phyloP scores from a whole-genome alignment of 257 asterid genomes.

The Echium plantagineum region DNA sequence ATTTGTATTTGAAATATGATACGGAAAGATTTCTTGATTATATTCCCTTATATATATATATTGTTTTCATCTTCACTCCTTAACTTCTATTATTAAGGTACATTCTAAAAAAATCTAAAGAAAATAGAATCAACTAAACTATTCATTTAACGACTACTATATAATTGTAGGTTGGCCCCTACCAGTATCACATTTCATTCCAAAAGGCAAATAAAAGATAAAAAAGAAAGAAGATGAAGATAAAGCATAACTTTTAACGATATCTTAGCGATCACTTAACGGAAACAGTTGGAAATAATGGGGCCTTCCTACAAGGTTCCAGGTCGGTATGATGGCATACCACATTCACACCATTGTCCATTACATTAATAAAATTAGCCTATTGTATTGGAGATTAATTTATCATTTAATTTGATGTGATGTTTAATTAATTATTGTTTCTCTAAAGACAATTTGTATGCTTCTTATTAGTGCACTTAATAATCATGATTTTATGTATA shows the following conservation, averaged over 20 bases:
- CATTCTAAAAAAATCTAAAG: too few relatives aligned
- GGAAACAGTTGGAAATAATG: conserved; percentile 40
- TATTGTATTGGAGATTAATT: conserved; percentile 13
- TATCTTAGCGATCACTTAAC: conserved; percentile 20
- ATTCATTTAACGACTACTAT: too few relatives aligned
- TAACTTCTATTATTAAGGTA: too few relatives aligned
- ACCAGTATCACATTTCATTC: background rate
- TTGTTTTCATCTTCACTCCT: too few relatives aligned
- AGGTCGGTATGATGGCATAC: conserved; percentile 37
- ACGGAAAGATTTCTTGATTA: too few relatives aligned
- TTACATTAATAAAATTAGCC: conserved; percentile 10
- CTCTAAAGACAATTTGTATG: conserved; percentile 11
- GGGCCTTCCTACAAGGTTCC: conserved; percentile 55
- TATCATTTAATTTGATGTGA: conserved; percentile 4
- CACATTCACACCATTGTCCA: conserved; percentile 30
- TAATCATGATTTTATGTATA: conserved; percentile 1
- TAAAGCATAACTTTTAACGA: background rate
- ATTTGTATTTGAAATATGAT: too few relatives aligned
- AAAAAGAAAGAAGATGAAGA: background rate
- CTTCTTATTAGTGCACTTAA: conserved; percentile 11
- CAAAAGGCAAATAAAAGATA: background rate
- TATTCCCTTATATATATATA: too few relatives aligned
- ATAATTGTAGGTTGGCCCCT: too few relatives aligned
- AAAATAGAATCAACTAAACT: too few relatives aligned
- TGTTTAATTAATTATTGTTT: background rate